A percentile compares a stretch with the other conserved stretches of the same genome.
phyloP scores from a whole-genome alignment of 257 asterid species.

The Coffea eugenioides region DNA sequence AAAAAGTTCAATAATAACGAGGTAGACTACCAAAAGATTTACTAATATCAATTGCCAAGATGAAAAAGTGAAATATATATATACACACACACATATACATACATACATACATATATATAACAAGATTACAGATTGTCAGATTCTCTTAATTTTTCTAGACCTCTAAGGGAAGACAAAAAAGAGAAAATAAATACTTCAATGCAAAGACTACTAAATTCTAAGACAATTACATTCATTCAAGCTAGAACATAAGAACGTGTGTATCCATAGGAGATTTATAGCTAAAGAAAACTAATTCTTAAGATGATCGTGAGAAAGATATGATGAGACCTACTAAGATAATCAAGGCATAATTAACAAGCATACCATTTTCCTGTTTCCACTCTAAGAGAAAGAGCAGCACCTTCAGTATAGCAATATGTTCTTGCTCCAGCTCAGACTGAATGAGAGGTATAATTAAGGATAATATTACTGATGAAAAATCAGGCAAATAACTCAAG shows the following conservation, averaged over 20 bases:
- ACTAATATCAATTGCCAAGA: neutral
- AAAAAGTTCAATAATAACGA: neutral
- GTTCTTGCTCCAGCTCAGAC: slow-evolving; percentile 94
- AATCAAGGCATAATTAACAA: neutral
- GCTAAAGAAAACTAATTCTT: neutral
- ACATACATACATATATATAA: neutral
- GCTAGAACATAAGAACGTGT: neutral
- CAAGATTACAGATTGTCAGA: neutral
- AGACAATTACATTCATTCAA: neutral
- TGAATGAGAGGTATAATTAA: slow-evolving; percentile 58
- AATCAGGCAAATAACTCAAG: slow-evolving; percentile 51
- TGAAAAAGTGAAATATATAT: neutral
- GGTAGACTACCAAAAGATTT: too few species aligned
- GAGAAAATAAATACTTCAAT: neutral
- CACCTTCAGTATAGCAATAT: slow-evolving; percentile 56
- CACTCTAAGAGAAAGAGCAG: slow-evolving; percentile 65
- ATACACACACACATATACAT: too few species aligned
- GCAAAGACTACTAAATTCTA: neutral
- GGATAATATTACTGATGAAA: slow-evolving; percentile 53
- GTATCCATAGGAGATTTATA: neutral
- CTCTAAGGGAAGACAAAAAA: neutral
- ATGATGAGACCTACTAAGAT: neutral
- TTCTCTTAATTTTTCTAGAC: neutral
- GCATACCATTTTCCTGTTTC: slow-evolving; percentile 72
- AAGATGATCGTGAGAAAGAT: neutral